Evolutionary conservation across 2,329 filamentous ascomycete species (phyloP).

Genomic region (Sporothrix euskadiensis): DNA sequence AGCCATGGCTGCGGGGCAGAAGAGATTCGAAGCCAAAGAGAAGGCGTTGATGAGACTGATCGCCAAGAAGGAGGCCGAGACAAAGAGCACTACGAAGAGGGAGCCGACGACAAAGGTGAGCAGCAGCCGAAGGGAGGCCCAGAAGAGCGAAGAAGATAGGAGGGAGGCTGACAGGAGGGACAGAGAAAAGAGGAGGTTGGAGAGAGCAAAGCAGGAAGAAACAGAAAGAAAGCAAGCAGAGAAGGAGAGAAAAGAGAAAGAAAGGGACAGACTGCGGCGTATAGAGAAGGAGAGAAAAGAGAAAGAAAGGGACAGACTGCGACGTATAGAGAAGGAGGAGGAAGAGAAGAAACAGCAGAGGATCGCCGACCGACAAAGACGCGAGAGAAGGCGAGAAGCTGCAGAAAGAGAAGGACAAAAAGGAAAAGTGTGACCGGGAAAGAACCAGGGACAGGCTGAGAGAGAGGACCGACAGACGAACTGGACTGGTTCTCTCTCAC

Average conservation of each 20-base stretch:
- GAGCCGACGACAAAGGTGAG: neutral
- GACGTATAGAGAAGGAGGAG: neutral
- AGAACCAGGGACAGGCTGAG: neutral
- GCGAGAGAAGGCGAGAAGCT: neutral
- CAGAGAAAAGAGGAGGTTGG: neutral
- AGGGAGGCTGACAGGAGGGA: neutral
- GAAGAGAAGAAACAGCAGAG: neutral
- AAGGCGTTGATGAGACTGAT: neutral
- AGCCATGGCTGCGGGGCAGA: neutral
- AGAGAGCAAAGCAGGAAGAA: neutral
- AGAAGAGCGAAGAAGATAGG: neutral
- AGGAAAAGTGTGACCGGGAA: neutral
- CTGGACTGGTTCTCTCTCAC: neutral
- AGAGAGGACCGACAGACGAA: neutral
- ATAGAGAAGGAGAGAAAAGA: neutral
- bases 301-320: neutral
- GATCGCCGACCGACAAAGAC: neutral
- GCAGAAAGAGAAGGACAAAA: neutral
- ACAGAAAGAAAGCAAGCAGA: neutral
- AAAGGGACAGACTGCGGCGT: neutral
- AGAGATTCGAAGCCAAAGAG: neutral
- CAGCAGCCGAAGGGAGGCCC: neutral
- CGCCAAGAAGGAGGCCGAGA: neutral
- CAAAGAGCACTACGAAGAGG: neutral
- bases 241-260: neutral